Conservation (phyloP, 2,329 filamentous ascomycete species). For the Cytospora paraplurivora region DNA sequence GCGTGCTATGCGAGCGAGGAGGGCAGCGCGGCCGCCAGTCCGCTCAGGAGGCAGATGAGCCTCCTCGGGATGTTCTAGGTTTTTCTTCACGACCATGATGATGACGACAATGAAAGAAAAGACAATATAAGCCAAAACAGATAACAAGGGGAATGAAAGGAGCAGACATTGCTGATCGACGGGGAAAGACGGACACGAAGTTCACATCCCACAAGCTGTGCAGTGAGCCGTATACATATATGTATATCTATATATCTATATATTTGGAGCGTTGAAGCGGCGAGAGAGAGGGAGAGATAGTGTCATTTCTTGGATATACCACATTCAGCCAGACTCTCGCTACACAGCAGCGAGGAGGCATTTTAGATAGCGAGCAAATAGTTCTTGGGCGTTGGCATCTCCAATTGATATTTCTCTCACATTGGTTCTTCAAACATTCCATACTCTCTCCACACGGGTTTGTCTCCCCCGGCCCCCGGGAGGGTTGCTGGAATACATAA, state of each 20-base stretch:
- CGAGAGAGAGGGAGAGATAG: slow-evolving; percentile 7
- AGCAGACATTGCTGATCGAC: background rate
- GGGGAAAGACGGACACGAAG: background rate
- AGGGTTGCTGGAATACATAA: too few relatives aligned
- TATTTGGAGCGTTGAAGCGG: background rate
- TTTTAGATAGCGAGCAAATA: background rate
- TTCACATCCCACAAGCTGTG: background rate
- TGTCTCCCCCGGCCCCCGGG: background rate
- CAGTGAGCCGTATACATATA: slow-evolving; percentile 7
- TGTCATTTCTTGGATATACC: slow-evolving; percentile 18
- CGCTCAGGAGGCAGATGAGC: slow-evolving; percentile 73
- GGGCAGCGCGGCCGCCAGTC: slow-evolving; percentile 66
- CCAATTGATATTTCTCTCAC: background rate
- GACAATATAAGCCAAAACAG: background rate
- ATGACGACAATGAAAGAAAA: background rate
- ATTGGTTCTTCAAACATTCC: background rate
- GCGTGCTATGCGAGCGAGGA: slow-evolving; percentile 73
- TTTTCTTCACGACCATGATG: too few relatives aligned
- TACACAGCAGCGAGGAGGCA: slow-evolving; percentile 21
- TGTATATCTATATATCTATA: background rate
- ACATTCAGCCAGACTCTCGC: slow-evolving; percentile 10
- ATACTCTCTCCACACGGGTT: background rate
- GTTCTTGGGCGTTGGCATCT: background rate
- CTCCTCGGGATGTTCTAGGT: slow-evolving; percentile 60
- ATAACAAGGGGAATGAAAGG: too few relatives aligned